Base-by-base conservation (phyloP, 768 basidiomycete genomes). In the Tylopilus rubrobrunneus region DNA sequence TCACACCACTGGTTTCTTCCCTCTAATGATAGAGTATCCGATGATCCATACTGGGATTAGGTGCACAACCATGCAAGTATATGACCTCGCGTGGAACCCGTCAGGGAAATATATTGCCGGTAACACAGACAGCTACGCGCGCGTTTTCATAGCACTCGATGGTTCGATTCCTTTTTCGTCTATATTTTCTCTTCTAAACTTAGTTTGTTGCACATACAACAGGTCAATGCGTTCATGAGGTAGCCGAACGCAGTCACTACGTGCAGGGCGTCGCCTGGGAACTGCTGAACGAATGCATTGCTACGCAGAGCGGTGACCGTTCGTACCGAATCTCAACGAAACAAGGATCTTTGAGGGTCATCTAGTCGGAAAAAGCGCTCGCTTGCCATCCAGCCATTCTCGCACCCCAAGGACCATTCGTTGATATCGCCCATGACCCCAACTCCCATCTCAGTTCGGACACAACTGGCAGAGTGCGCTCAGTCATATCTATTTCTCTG, bases 231-330 rank as follows among this genome's bases (percentile, higher is more conserved):
- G 79, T 97, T 12, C 83, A 85, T 61, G 90, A 93, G 68, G 87
- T 95, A 56, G 87, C 91, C 1, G 96, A 98, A 64, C 97, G 98
- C 70, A 84, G 81, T 33, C 96, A 98, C 71, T 98, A 91, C 66
- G 97, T 99, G 0, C 97, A 99, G 74, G 97, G 97, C 10, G 97
- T 98, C 27, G 92, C 96, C 0, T 99, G 97, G 97, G 97, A 99
- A 60, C 97, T 97, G 1, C 72, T 97, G 62, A 94, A 96, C 68
- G 92, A 97, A 69, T 98, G 89, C 66, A 91, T 99, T 56, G 95
- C 97, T 4, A 98, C 97, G 0, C 97, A 99, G 67, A 93, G 91
- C 69, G 91, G 88, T 63, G 97, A 99, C 71, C 81, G 96, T 44
- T 89, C 93, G 21, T 92, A 98, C 71, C 82, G 82, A 57, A 84